Percentiles rank a stretch among this genome's conserved stretches.
These are phyloP conservation scores for Ramichloridium luteum DNA, from an alignment of 2,329 filamentous ascomycete genomes.

Conservation along the genomic window DNA sequence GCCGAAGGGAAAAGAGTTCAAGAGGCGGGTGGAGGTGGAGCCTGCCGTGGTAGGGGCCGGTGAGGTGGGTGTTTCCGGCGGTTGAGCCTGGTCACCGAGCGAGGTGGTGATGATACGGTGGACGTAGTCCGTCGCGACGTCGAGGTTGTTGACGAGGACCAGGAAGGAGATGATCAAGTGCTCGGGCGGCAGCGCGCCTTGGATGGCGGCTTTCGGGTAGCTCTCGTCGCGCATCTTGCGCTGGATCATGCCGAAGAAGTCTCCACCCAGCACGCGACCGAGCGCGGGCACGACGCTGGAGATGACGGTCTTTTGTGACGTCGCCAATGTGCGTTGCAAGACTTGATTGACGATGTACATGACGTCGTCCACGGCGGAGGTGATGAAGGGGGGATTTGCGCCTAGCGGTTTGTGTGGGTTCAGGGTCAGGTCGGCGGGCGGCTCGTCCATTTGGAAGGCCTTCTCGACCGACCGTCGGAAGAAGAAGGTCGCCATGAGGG, in stretches of 20 bases:
- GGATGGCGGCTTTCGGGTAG: constrained; percentile 68
- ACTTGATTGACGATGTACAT: constrained; percentile 98
- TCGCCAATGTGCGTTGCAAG: constrained; percentile 72
- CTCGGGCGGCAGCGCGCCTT: constrained; percentile 75
- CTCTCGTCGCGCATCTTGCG: constrained; percentile 95
- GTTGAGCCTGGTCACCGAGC: constrained; percentile 39
- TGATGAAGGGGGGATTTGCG: constrained; percentile 77
- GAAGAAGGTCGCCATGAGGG: constrained; percentile 89
- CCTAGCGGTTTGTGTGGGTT: constrained; percentile 60
- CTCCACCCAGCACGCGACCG: constrained; percentile 65
- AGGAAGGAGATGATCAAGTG: constrained; percentile 81
- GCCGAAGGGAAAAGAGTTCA: constrained; percentile 65
- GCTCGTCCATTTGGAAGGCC: constrained; percentile 90
- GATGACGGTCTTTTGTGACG: constrained; percentile 68
- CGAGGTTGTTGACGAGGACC: constrained; percentile 88
- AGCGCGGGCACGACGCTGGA: constrained; percentile 67
- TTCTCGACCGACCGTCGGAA: constrained; percentile 93
- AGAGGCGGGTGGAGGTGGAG: constrained; percentile 13
- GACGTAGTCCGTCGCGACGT: constrained; percentile 84
- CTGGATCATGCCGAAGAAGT: constrained; percentile 95
- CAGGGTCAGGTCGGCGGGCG: constrained; percentile 65
- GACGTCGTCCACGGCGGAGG: constrained; percentile 90
- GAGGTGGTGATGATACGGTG: constrained; percentile 67
- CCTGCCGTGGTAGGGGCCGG: constrained; percentile 30
- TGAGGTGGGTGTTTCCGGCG: constrained; percentile 8